These are phyloP conservation scores for Zygosaccharomyces pseudorouxii DNA, from an alignment of 805 yeast species.

Conservation along the genomic window DNA sequence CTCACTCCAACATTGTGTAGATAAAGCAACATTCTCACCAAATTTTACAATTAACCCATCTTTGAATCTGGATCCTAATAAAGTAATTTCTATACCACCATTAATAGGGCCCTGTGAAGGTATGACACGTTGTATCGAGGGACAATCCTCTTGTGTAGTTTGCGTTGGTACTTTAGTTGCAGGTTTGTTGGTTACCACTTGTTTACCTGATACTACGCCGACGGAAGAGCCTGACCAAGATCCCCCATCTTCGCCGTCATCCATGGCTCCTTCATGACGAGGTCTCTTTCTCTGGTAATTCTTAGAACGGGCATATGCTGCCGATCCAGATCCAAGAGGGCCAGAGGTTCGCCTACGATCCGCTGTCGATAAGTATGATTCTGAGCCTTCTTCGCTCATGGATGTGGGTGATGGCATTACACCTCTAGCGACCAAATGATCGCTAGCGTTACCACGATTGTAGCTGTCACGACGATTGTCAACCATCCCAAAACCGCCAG, in stretches of 20 bases:
- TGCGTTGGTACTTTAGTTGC: not conserved
- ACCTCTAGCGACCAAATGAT: constrained; percentile 8
- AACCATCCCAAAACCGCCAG: not conserved
- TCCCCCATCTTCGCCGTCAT: constrained; percentile 9
- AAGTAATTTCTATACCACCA: constrained; percentile 94
- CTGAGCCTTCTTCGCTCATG: constrained; percentile 56
- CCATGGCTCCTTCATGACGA: constrained; percentile 11
- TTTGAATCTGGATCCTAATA: constrained; percentile 81
- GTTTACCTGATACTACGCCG: not conserved
- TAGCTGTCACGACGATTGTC: constrained; percentile 10
- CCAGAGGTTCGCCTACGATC: constrained; percentile 12
- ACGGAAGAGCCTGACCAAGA: constrained; percentile 19
- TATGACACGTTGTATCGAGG: constrained; percentile 76
- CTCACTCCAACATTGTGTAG: constrained; percentile 95
- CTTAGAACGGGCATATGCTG: constrained; percentile 16
- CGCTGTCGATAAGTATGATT: constrained; percentile 33
- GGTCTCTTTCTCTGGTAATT: constrained; percentile 22
- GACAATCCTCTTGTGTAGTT: constrained; percentile 26
- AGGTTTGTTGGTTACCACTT: not conserved
- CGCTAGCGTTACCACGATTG: constrained; percentile 3
- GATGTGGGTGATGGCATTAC: constrained; percentile 57
- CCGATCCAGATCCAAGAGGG: constrained; percentile 10
- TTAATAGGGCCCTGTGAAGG: constrained; percentile 95
- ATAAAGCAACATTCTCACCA: constrained; percentile 72
- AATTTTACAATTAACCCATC: constrained; percentile 80